These are phyloP conservation scores for Raphanus sativus DNA, from an alignment of 345 rosid genomes.

Conservation along the genomic window DNA sequence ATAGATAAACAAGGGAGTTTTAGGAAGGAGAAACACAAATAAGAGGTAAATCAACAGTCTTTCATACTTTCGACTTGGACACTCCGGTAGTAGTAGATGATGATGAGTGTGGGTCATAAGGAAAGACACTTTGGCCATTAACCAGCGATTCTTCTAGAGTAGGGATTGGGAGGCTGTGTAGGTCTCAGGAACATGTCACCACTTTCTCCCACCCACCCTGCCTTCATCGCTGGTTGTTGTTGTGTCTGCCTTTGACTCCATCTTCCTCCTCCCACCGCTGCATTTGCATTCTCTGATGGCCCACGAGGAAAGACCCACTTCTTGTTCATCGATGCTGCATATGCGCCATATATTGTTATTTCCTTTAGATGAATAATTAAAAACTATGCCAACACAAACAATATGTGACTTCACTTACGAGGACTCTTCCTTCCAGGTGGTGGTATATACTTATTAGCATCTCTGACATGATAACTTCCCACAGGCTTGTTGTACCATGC, in stretches of 20 bases:
- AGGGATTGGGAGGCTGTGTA: slow-evolving; percentile 47
- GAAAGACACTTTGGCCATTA: slow-evolving; percentile 12
- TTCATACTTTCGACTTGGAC: slow-evolving; percentile 10
- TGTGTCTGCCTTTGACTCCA: slow-evolving; percentile 27
- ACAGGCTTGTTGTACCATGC: slow-evolving; percentile 47
- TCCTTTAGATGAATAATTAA: background rate
- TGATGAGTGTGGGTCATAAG: background rate
- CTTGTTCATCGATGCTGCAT: slow-evolving; percentile 45
- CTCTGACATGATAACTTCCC: slow-evolving; percentile 44
- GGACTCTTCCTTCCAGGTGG: slow-evolving; percentile 77
- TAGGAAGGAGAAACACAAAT: background rate
- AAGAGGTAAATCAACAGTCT: background rate
- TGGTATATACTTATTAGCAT: slow-evolving; percentile 59
- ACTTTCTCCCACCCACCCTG: slow-evolving; percentile 61
- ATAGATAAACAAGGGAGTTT: background rate
- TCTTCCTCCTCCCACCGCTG: slow-evolving; percentile 48
- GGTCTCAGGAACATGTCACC: slow-evolving; percentile 43
- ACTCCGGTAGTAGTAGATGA: background rate
- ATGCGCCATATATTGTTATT: background rate
- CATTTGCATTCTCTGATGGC: slow-evolving; percentile 48
- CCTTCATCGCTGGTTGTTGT: slow-evolving; percentile 58
- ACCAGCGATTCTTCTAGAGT: slow-evolving; percentile 54
- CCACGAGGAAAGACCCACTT: slow-evolving; percentile 33
- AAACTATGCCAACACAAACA: background rate
- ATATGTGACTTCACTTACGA: slow-evolving; percentile 48